Conservation (phyloP, 2,329 filamentous ascomycete species). For the Sarocladiaceae sp. region DNA sequence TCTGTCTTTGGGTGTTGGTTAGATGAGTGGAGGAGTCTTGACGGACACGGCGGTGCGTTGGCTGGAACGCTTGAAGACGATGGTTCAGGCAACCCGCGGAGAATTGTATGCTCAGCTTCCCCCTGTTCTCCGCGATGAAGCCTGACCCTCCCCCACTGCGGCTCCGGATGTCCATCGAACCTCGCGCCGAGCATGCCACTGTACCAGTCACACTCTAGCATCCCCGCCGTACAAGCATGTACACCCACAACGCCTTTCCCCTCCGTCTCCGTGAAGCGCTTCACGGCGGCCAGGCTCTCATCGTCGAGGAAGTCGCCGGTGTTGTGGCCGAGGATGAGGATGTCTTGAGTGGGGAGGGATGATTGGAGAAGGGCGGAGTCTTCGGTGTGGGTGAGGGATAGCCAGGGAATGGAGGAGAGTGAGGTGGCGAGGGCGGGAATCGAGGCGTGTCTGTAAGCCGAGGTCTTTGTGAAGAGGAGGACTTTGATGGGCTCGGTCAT, state of each 20-base stretch:
- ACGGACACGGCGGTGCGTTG: neutral
- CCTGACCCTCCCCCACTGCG: conserved; percentile 1
- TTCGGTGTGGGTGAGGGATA: conserved; percentile 3
- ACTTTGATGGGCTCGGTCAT: neutral
- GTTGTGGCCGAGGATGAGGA: conserved; percentile 6
- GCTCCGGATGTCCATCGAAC: conserved; percentile 2
- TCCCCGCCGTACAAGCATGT: neutral
- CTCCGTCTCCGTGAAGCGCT: neutral
- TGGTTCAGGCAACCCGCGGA: neutral
- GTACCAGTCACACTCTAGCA: neutral
- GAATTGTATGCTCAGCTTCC: neutral
- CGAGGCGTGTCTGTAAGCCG: neutral
- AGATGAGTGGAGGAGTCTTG: neutral
- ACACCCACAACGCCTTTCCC: neutral
- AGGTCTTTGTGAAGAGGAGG: neutral
- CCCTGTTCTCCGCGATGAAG: neutral
- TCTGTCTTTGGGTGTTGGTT: neutral
- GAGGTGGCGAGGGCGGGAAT: neutral
- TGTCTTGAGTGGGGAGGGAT: neutral
- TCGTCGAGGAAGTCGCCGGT: conserved; percentile 4
- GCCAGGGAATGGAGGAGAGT: neutral
- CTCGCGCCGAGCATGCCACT: neutral
- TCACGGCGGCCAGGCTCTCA: neutral
- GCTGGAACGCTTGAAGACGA: neutral
- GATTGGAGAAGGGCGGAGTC: too few species aligned